These are phyloP conservation scores for Stagonosporopsis rhizophila DNA, from an alignment of 2,329 filamentous ascomycete species.

Conservation along the genomic window DNA sequence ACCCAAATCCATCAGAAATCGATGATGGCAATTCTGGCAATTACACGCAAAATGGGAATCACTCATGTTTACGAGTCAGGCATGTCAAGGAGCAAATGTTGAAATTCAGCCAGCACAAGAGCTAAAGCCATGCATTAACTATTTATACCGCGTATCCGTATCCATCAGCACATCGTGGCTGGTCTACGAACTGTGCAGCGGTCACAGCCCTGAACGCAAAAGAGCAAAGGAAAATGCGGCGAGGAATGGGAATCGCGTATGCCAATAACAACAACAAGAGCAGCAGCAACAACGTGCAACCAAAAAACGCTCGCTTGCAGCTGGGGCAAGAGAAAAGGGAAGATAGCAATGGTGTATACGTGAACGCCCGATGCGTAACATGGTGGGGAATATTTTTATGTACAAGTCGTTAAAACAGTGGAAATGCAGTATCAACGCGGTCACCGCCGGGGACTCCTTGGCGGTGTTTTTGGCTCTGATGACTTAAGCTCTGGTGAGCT, in stretches of 20 bases:
- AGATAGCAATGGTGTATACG: conserved; percentile 31
- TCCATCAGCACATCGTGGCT: conserved; percentile 20
- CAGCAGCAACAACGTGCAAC: background rate
- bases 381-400: conserved; percentile 34
- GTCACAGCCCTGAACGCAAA: conserved; percentile 2
- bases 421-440: conserved; percentile 19
- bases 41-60: background rate
- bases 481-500: conserved; percentile 8
- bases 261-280: background rate
- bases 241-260: conserved; percentile 20
- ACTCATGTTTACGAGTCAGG: background rate
- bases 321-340: conserved; percentile 14
- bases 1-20: conserved; percentile 15
- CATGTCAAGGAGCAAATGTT: background rate
- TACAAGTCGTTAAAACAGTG: conserved; percentile 38
- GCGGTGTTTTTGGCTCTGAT: conserved; percentile 18
- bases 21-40: background rate
- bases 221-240: conserved; percentile 1
- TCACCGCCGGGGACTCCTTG: conserved; percentile 25
- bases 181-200: conserved; percentile 10
- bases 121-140: conserved; percentile 15
- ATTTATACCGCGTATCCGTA: conserved; percentile 14
- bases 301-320: conserved; percentile 17
- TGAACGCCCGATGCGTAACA: conserved; percentile 23
- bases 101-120: conserved; percentile 2